These are phyloP conservation scores for Verticillium longisporum DNA, from an alignment of 2,329 filamentous ascomycete genomes.

Conservation along the genomic window DNA sequence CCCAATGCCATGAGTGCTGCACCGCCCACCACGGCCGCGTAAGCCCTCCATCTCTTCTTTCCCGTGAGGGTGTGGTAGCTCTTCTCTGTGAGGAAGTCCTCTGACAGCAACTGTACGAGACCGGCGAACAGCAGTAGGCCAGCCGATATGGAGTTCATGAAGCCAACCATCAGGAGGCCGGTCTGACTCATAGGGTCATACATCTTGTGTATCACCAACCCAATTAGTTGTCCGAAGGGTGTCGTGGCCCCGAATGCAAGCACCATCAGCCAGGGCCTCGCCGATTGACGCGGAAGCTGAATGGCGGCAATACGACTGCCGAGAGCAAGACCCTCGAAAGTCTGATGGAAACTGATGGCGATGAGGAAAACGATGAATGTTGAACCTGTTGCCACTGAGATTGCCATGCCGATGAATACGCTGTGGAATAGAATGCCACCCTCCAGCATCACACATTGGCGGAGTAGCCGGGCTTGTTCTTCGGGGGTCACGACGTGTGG, in stretches of 20 bases:
- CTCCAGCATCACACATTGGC: conserved; percentile 75
- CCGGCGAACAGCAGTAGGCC: conserved; percentile 77
- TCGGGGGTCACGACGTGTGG: conserved; percentile 31
- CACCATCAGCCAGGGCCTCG: conserved; percentile 78
- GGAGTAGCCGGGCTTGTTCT: conserved; percentile 58
- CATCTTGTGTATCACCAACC: conserved; percentile 67
- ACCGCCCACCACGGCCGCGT: conserved; percentile 55
- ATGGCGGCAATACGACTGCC: conserved; percentile 80
- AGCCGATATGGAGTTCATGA: conserved; percentile 81
- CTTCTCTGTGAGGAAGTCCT: conserved; percentile 75
- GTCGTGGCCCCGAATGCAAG: conserved; percentile 63
- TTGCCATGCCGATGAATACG: conserved; percentile 81
- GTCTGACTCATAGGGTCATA: conserved; percentile 74
- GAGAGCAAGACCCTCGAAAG: conserved; percentile 81
- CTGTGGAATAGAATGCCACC: conserved; percentile 81
- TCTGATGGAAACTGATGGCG: conserved; percentile 79
- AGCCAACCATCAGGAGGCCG: conserved; percentile 73
- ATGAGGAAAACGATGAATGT: conserved; percentile 74
- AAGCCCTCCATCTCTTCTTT: conserved; percentile 54
- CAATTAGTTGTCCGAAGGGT: conserved; percentile 63
- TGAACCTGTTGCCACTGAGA: conserved; percentile 73
- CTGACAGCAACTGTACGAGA: conserved; percentile 75
- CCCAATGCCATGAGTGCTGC: conserved; percentile 64
- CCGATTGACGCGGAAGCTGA: conserved; percentile 65
- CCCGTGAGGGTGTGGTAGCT: conserved; percentile 63